Evolutionary conservation across 805 yeast species (phyloP).

Genomic region (Torulaspora quercuum): DNA sequence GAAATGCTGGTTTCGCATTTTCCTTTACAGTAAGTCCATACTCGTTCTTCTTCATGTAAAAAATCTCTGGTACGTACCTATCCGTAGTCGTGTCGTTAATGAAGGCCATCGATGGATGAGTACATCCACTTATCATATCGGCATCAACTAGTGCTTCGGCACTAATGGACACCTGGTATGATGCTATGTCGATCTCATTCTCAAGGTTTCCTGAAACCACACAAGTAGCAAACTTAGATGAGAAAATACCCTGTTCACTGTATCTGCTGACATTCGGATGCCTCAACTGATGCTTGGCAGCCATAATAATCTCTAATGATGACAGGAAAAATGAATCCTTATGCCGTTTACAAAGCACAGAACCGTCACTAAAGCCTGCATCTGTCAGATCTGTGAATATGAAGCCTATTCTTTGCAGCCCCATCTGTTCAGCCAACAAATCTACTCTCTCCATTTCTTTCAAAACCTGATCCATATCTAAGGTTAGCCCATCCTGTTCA

Average conservation of each 20-base stretch:
- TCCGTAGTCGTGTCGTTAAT: constrained; percentile 68
- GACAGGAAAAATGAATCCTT: constrained; percentile 85
- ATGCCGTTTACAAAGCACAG: constrained; percentile 90
- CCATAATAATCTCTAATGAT: constrained; percentile 80
- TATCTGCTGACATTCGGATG: constrained; percentile 63
- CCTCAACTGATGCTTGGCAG: constrained; percentile 70
- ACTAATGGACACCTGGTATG: constrained; percentile 83
- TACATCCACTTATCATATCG: constrained; percentile 78
- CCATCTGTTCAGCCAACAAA: constrained; percentile 53
- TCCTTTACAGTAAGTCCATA: constrained; percentile 84
- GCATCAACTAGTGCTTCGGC: constrained; percentile 89
- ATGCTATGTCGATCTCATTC: constrained; percentile 85
- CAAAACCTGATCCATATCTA: constrained; percentile 45
- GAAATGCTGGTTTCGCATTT: constrained; percentile 87
- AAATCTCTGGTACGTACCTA: constrained; percentile 92
- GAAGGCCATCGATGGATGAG: constrained; percentile 84
- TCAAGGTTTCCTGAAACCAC: constrained; percentile 83
- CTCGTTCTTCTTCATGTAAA: constrained; percentile 79
- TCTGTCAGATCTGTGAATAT: constrained; percentile 89
- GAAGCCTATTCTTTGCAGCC: constrained; percentile 71
- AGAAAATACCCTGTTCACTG: constrained; percentile 60
- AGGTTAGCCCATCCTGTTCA: constrained; percentile 78
- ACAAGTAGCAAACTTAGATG: constrained; percentile 92
- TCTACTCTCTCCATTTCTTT: constrained; percentile 49
- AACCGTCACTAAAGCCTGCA: constrained; percentile 80